Evolutionary conservation across 1,139 yeast genomes (phyloP), one percentile per base, ranked within the genome.

Genomic region (Hyphopichia buzzinii): DNA sequence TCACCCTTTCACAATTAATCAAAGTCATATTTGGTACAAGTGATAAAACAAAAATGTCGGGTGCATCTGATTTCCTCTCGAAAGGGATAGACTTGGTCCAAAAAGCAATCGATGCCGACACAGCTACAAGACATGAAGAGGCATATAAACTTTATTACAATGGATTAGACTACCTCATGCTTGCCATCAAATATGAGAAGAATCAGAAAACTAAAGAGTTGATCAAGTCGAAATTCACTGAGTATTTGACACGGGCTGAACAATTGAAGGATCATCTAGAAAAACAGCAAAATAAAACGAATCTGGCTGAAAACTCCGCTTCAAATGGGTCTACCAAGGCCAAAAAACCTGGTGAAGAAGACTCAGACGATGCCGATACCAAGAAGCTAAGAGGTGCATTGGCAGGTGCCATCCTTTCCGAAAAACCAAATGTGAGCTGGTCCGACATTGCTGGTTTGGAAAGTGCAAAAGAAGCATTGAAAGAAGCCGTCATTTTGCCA

Each of bases 401-500:
- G 39, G 86, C 95, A 0, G 94, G 96, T 1, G 95, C 97, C 1
- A 90, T 94, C 46, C 68, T 94, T 36, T 77, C 92, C 25, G 98
- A 92, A 52, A 90, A 79, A 43, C 99, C 99, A 21, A 84, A 94
- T 54, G 95, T 94, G 23, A 76, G 75, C 44, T 94, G 99, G 99
- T 83, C 78, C 43, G 99, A 94, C 55, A 84, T 94, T 48, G 98
- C 98, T 1, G 99, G 98, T 17, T 72, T 94, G 44, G 97, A 92
- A 44, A 76, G 79, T 25, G 99, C 99, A 7, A 94, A 94, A 55
- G 97, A 92, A 51, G 96, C 98, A 1, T 69, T 94, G 40, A 94
- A 94, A 59, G 98, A 94, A 61, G 97, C 98, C 1, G 99, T 94
- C 34, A 92, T 94, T 31, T 69, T 90, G 42, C 98, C 98, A 3